phyloP scores from a whole-genome alignment of 805 yeast species.

The Candida andamanensis region DNA sequence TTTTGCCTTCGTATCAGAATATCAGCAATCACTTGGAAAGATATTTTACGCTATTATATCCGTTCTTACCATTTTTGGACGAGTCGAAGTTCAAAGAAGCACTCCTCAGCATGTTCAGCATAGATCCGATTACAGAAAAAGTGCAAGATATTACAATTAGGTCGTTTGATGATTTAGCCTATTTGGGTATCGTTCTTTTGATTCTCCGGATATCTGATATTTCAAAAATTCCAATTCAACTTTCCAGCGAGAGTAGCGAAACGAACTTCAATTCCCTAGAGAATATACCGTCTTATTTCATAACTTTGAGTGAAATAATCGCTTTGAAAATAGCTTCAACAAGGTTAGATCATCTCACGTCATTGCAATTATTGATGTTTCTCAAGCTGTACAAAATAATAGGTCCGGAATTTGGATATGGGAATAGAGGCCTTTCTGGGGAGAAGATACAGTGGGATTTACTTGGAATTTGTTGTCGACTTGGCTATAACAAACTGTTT shows the following conservation, averaged over 20 bases:
- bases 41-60: not conserved
- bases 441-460: too few species aligned
- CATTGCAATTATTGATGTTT: too few species aligned
- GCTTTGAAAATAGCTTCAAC: not conserved
- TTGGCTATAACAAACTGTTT: too few species aligned
- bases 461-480: too few species aligned
- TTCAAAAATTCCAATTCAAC: slow-evolving; percentile 9
- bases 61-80: not conserved
- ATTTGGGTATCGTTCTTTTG: slow-evolving; percentile 29
- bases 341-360: not conserved
- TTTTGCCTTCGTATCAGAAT: too few species aligned
- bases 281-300: not conserved
- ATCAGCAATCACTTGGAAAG: too few species aligned
- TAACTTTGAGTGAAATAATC: not conserved
- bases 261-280: not conserved
- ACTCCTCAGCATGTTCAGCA: not conserved
- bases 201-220: slow-evolving; percentile 33
- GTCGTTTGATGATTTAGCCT: slow-evolving; percentile 22
- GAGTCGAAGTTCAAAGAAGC: not conserved
- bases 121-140: not conserved
- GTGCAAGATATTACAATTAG: not conserved
- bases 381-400: not conserved
- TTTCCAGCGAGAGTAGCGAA: not conserved
- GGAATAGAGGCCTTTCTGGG: too few species aligned
- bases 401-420: too few species aligned